Evolutionary conservation across 129 eudicot genomes (phyloP).

Genomic region (carrot (Daucus carota)): DH1_v3.0 NC_030389.2:43577501-43578000

Average conservation of each 20-base stretch:
- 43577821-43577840: constrained; percentile 53
- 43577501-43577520: too few relatives aligned
- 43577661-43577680: background rate
- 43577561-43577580: too few relatives aligned
- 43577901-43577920: background rate
- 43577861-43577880: constrained; percentile 93
- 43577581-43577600: too few relatives aligned
- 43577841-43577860: constrained; percentile 81
- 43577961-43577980: background rate
- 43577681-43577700: background rate
- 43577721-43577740: background rate
- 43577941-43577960: background rate
- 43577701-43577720: background rate
- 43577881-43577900: constrained; percentile 66
- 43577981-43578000: too few relatives aligned
- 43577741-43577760: background rate
- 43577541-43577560: too few relatives aligned
- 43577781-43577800: background rate
- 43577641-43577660: too few relatives aligned
- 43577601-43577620: too few relatives aligned
- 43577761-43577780: background rate
- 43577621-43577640: too few relatives aligned
- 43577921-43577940: background rate
- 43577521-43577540: too few relatives aligned
- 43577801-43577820: constrained; percentile 54